A percentile compares a stretch with the other conserved stretches of the same genome.
Evolutionary conservation across 768 basidiomycete species (phyloP).

Genomic region (Hypholoma sublateritium): DNA sequence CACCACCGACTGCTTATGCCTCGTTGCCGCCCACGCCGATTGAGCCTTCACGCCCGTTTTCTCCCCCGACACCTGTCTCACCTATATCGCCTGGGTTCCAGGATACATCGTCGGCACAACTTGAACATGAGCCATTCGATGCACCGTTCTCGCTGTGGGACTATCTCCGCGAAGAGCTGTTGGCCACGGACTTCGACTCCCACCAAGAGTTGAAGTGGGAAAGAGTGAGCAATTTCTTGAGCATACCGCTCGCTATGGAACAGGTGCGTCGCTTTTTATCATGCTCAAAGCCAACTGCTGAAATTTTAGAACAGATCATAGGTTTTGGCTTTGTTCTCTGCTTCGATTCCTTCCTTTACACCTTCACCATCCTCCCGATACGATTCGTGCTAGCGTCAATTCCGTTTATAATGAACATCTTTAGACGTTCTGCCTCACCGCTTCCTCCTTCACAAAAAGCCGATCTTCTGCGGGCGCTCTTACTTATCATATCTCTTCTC

Average conservation of each 20-base stretch:
- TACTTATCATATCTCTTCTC: slow-evolving; percentile 72
- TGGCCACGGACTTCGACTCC: slow-evolving; percentile 92
- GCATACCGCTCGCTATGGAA: slow-evolving; percentile 90
- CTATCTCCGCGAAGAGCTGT: slow-evolving; percentile 82
- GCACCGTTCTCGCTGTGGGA: slow-evolving; percentile 88
- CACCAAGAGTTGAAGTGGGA: slow-evolving; percentile 96
- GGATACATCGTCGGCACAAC: slow-evolving; percentile 15
- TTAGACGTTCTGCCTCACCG: slow-evolving; percentile 49
- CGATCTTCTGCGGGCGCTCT: slow-evolving; percentile 79
- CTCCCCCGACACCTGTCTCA: slow-evolving; percentile 31
- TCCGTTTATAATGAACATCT: slow-evolving; percentile 50
- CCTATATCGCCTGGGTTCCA: slow-evolving; percentile 25
- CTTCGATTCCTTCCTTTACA: slow-evolving; percentile 95
- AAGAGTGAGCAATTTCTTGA: slow-evolving; percentile 92
- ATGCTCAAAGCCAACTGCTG: background rate
- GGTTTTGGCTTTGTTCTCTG: slow-evolving; percentile 92
- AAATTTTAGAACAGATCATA: slow-evolving; percentile 59
- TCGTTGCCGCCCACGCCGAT: slow-evolving; percentile 78
- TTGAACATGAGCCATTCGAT: slow-evolving; percentile 20
- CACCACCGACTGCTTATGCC: slow-evolving; percentile 56
- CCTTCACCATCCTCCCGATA: slow-evolving; percentile 96
- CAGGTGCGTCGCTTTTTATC: slow-evolving; percentile 56
- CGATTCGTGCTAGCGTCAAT: slow-evolving; percentile 69
- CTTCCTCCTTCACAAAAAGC: slow-evolving; percentile 90
- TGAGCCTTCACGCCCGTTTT: slow-evolving; percentile 42